Conservation (phyloP, 805 yeast species). For the Saturnispora sanitii region DNA sequence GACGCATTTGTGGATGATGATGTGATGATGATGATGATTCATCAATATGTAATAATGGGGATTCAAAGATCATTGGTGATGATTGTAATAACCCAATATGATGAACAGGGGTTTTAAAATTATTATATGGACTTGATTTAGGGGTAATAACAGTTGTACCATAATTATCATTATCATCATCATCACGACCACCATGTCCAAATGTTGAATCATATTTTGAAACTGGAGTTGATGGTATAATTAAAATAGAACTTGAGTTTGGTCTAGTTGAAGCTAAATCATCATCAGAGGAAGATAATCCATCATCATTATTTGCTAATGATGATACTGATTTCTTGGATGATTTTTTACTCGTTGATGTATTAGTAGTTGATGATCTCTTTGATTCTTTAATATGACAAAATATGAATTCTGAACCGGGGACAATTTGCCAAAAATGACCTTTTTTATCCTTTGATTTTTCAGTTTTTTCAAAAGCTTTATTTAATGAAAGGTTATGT, state of each 20-base stretch:
- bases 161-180: neutral
- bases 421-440: constrained; percentile 85
- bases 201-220: constrained; percentile 1
- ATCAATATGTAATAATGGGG: constrained; percentile 16
- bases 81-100: constrained; percentile 6
- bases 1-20: neutral
- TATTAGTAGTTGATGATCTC: constrained; percentile 11
- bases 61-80: constrained; percentile 14
- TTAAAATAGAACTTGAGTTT: neutral
- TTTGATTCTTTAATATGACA: constrained; percentile 50
- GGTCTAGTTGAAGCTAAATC: neutral
- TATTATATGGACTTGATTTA: constrained; percentile 1
- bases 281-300: neutral
- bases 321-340: neutral
- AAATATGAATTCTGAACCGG: constrained; percentile 77
- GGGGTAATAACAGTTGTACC: neutral
- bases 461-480: constrained; percentile 85
- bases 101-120: constrained; percentile 6
- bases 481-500: constrained; percentile 85
- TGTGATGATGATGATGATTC: neutral
- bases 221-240: constrained; percentile 8
- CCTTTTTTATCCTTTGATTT: constrained; percentile 87
- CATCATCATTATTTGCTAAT: constrained; percentile 3
- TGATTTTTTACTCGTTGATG: constrained; percentile 5
- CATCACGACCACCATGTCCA: neutral